Percentiles rank a stretch among this genome's conserved stretches.
phyloP scores from a whole-genome alignment of 2,329 filamentous ascomycete genomes.

The Neopestalotiopsis sp. region DNA sequence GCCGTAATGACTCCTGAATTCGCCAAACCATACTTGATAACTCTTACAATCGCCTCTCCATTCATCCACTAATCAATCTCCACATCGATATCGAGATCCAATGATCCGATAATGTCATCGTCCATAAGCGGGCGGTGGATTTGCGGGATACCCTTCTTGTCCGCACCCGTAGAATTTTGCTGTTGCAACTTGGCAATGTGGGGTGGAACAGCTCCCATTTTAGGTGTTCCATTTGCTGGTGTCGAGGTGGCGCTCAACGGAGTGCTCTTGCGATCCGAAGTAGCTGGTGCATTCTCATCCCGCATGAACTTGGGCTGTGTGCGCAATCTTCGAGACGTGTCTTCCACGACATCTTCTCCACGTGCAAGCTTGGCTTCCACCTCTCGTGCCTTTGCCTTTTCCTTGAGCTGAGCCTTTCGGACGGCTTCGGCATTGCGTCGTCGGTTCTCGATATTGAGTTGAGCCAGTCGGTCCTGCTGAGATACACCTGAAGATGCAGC shows the following conservation, averaged over 20 bases:
- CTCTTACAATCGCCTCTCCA: slow-evolving; percentile 22
- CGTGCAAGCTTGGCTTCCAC: slow-evolving; percentile 66
- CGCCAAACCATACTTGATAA: slow-evolving; percentile 1
- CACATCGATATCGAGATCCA: slow-evolving; percentile 92
- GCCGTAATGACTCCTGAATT: not conserved
- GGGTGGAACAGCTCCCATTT: slow-evolving; percentile 49
- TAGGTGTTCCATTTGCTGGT: slow-evolving; percentile 60
- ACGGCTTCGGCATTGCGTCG: slow-evolving; percentile 86
- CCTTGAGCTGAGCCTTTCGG: slow-evolving; percentile 87
- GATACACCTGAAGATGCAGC: slow-evolving; percentile 54
- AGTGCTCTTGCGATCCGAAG: slow-evolving; percentile 34
- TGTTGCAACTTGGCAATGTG: slow-evolving; percentile 60
- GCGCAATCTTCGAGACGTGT: slow-evolving; percentile 66
- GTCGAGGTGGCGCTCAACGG: slow-evolving; percentile 58
- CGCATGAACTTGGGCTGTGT: slow-evolving; percentile 61
- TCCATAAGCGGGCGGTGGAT: slow-evolving; percentile 84
- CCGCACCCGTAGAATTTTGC: slow-evolving; percentile 59
- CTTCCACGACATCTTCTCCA: slow-evolving; percentile 62
- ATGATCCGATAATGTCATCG: slow-evolving; percentile 87
- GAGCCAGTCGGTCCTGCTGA: slow-evolving; percentile 83
- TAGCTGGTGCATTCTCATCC: slow-evolving; percentile 25
- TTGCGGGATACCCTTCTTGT: slow-evolving; percentile 67
- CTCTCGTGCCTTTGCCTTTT: slow-evolving; percentile 69
- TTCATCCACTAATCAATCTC: slow-evolving; percentile 69
- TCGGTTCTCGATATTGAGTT: slow-evolving; percentile 85